Evolutionary conservation across 371 early-diverging fungal species (phyloP), one percentile per base, ranked within the genome.

Genomic region (Amoeboaphelidium protococcarum): DNA sequence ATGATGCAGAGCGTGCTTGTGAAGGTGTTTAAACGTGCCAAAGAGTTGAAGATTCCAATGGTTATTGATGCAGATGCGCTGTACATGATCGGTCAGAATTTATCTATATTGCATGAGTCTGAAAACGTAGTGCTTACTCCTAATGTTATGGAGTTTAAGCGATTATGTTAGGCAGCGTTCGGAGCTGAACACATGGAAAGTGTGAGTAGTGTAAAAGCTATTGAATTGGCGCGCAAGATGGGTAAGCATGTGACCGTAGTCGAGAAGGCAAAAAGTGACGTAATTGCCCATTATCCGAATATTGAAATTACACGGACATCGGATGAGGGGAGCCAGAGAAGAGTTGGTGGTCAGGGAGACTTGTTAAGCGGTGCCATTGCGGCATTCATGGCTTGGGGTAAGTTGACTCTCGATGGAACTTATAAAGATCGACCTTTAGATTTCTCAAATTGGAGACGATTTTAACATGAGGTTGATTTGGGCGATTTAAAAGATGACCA

Each of bases 311-410:
- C n/a, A n/a, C n/a, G n/a, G n/a, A n/a, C n/a, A n/a, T n/a, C n/a
- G n/a, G n/a, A n/a, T n/a, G n/a, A n/a, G n/a, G 83, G 84, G 19
- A 78, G 83, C 1, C 59, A 77, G 25, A 78, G 89, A 50, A 67
- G 98, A n/a, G 85, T 87, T 55, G 95, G 97, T 13, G 97, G 98
- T 3, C 96, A 92, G 59, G 98, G 98, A 13, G 98, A 98, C 60
- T 65, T 98, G n/a, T 64, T 96, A 22, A 65, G 81, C 16, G 98
- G 98, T 1, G 55, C 75, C 10, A 52, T 89, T 23, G 84, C 81
- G 2, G 69, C 90, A 12, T 88, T 90, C 44, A 46, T 90, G 40
- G 82, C 82, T 0, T 94, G 90, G 90, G n/a, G n/a, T n/a, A n/a
- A n/a, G n/a, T n/a, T n/a, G n/a, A n/a, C n/a, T n/a, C n/a, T n/a